phyloP scores from a whole-genome alignment of 1,284 basidiomycete genomes.

The Sanghuangporus baumii region DNA sequence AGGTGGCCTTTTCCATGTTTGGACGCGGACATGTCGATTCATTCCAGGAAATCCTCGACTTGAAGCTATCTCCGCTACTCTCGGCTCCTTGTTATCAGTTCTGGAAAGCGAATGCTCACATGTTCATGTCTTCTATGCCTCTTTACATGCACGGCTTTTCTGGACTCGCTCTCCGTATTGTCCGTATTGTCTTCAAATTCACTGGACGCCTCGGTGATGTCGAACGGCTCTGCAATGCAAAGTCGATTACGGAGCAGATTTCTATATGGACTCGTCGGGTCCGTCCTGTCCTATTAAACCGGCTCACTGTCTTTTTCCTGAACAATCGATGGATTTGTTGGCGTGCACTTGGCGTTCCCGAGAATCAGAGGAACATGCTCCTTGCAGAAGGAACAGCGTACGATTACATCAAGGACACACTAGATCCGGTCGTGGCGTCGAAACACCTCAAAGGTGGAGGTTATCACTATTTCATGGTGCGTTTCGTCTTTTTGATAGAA shows the following conservation, averaged over 20 bases:
- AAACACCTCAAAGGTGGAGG: constrained; percentile 51
- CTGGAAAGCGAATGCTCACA: constrained; percentile 63
- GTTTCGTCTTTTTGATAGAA: constrained; percentile 15
- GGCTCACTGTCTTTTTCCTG: constrained; percentile 57
- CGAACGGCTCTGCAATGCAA: constrained; percentile 49
- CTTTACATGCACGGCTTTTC: constrained; percentile 69
- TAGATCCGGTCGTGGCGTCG: constrained; percentile 56
- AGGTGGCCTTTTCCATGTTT: constrained; percentile 72
- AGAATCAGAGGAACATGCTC: constrained; percentile 70
- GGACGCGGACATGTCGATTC: constrained; percentile 59
- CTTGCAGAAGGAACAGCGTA: constrained; percentile 57
- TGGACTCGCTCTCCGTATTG: constrained; percentile 65
- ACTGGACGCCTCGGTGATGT: constrained; percentile 57
- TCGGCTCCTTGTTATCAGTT: constrained; percentile 75
- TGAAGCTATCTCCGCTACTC: constrained; percentile 63
- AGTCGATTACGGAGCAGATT: constrained; percentile 57
- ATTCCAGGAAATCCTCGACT: constrained; percentile 64
- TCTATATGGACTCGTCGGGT: constrained; percentile 60
- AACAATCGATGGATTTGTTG: constrained; percentile 69
- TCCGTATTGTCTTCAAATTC: constrained; percentile 54
- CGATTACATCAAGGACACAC: constrained; percentile 55
- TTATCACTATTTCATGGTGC: constrained; percentile 64
- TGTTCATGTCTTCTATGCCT: constrained; percentile 47
- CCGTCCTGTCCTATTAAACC: constrained; percentile 63
- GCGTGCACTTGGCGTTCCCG: constrained; percentile 79